A percentile compares a stretch with the other conserved stretches of the same genome.
Evolutionary conservation across 495 filamentous ascomycete genomes (phyloP).

Genomic region (Podospora fimiseda): DNA sequence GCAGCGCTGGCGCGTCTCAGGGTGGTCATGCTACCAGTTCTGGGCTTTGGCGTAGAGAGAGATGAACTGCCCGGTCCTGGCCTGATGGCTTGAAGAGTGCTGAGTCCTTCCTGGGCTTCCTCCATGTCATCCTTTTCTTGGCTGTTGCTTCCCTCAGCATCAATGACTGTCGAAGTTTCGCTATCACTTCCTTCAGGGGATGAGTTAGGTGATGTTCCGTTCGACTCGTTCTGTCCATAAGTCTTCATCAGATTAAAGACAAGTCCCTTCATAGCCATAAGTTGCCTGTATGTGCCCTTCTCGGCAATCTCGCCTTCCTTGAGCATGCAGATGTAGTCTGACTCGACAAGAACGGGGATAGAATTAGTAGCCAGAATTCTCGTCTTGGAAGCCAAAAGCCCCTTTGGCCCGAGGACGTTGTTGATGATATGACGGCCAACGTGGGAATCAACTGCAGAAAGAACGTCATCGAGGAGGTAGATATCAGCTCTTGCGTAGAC

Average conservation of each 20-base stretch:
- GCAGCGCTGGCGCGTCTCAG: slow-evolving; percentile 85
- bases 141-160: slow-evolving; percentile 30
- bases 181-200: slow-evolving; percentile 44
- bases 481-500: slow-evolving; percentile 98
- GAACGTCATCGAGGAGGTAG: slow-evolving; percentile 87
- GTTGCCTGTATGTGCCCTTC: slow-evolving; percentile 79
- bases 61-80: slow-evolving; percentile 35
- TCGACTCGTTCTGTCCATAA: slow-evolving; percentile 49
- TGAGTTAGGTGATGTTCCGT: slow-evolving; percentile 18
- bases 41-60: slow-evolving; percentile 36
- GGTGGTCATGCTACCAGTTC: slow-evolving; percentile 65
- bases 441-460: slow-evolving; percentile 96
- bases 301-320: slow-evolving; percentile 80
- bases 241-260: slow-evolving; percentile 81
- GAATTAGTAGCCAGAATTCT: slow-evolving; percentile 94
- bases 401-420: slow-evolving; percentile 79
- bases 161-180: slow-evolving; percentile 58
- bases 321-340: slow-evolving; percentile 75
- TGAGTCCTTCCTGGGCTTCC: slow-evolving; percentile 62
- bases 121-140: slow-evolving; percentile 57
- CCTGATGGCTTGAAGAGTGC: slow-evolving; percentile 66
- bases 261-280: slow-evolving; percentile 89
- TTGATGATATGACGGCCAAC: slow-evolving; percentile 93
- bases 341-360: slow-evolving; percentile 80
- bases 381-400: slow-evolving; percentile 79